Conservation (phyloP, 208 protist genomes). For the Wallacemonas sp. region DNA sequence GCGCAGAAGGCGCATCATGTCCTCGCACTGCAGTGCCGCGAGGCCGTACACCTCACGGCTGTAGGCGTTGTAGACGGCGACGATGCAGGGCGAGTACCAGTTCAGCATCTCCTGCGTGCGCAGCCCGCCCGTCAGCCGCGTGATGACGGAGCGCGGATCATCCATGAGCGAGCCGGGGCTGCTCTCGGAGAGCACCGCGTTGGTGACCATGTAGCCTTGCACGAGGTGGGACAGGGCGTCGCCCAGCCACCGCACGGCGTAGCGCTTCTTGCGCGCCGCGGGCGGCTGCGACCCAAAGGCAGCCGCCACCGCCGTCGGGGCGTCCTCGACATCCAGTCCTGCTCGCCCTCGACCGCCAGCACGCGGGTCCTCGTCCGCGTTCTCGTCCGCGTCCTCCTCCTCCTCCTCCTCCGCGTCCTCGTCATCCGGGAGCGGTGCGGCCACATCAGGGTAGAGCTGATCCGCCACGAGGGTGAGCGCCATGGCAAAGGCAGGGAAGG, state of each 20-base stretch:
- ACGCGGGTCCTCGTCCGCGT: conserved; percentile 4
- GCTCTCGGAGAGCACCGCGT: conserved; percentile 7
- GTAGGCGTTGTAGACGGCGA: conserved; percentile 75
- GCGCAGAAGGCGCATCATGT: conserved; percentile 73
- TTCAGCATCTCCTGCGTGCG: conserved; percentile 57
- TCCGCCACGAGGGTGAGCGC: conserved; percentile 68
- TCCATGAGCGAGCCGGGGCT: conserved; percentile 13
- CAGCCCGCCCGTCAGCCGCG: conserved; percentile 51
- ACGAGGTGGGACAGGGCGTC: conserved; percentile 48
- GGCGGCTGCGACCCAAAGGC: neutral
- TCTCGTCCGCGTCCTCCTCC: neutral
- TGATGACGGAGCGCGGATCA: conserved; percentile 35
- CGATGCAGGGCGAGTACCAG: conserved; percentile 52
- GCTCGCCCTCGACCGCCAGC: neutral
- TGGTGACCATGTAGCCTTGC: conserved; percentile 10
- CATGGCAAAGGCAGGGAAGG: conserved; percentile 65
- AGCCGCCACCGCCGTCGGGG: neutral
- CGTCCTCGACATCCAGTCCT: neutral
- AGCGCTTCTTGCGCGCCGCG: neutral
- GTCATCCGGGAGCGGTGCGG: neutral
- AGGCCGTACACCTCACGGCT: conserved; percentile 75
- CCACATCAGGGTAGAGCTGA: conserved; percentile 41
- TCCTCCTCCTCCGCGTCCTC: neutral
- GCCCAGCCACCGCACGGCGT: conserved; percentile 39
- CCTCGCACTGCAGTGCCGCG: conserved; percentile 65